A percentile compares a stretch with the other conserved stretches of the same genome.
Conservation (phyloP, 495 filamentous ascomycete genomes). For the Hypoxylon perforatum region DNA sequence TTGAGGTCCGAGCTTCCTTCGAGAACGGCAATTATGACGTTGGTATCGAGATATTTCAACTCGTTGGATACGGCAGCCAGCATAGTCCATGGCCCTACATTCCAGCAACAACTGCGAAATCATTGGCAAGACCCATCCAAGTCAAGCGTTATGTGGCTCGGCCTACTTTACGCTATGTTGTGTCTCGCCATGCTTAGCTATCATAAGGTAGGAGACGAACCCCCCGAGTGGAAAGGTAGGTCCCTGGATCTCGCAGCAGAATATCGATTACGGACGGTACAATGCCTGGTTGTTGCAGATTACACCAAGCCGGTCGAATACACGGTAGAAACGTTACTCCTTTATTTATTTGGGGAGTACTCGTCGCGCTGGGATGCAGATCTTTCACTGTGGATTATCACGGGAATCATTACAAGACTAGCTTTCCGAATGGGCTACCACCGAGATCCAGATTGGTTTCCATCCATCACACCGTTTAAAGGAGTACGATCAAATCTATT, state of each 20-base stretch:
- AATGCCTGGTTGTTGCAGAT: conserved; percentile 87
- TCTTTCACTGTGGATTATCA: conserved; percentile 81
- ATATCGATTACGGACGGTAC: conserved; percentile 84
- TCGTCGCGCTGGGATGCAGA: conserved; percentile 83
- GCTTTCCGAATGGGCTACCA: conserved; percentile 97
- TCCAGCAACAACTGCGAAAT: conserved; percentile 84
- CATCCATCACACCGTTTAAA: conserved; percentile 84
- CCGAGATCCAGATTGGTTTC: conserved; percentile 85
- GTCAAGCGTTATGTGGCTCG: conserved; percentile 88
- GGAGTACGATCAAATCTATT: conserved; percentile 57
- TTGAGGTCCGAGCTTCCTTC: conserved; percentile 82
- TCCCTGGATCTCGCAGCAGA: conserved; percentile 80
- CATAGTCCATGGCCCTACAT: conserved; percentile 87
- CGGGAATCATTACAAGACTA: conserved; percentile 82
- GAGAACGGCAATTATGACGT: conserved; percentile 80
- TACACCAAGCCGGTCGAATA: conserved; percentile 87
- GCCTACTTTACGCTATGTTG: conserved; percentile 87
- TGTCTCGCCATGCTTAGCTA: conserved; percentile 93
- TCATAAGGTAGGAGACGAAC: conserved; percentile 88
- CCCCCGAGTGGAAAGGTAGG: conserved; percentile 80
- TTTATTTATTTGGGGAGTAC: conserved; percentile 86
- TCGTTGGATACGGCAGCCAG: conserved; percentile 66
- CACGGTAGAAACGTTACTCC: conserved; percentile 88
- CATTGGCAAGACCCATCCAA: conserved; percentile 88
- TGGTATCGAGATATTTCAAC: conserved; percentile 79